Base-by-base conservation (phyloP, 2,329 filamentous ascomycete genomes). In the Botryotinia calthae region DNA sequence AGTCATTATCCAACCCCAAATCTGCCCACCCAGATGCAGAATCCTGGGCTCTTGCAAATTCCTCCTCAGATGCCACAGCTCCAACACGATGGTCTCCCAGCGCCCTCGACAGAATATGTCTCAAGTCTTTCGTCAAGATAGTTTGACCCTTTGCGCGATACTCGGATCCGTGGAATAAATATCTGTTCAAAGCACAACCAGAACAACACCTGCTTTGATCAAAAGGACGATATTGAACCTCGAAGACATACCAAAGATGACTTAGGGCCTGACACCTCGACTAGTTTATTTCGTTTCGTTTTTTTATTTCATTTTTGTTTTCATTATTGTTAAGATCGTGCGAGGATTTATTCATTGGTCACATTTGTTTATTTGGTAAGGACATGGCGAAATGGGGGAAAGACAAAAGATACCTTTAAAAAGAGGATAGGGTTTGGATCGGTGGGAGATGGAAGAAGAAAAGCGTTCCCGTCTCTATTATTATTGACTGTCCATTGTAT, bases 321-420 rank as follows among this genome's bases (percentile, higher is more conserved):
- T 34, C 9, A 8, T 48, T 34, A 34, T 31, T 34, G 6, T 18
- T 66, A 31, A 40, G 28, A 10, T 44, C 37, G n/a, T 31, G n/a
- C 54, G 48, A 37, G 37, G 25, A 7, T 9, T 56, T 25, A 42
- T 37, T 16, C 40, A 9, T 68, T n/a, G 20, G 18, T 34, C 28
- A 44, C 3, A 48, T 65, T 56, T 37, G 16, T 65, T 48, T 42
- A 48, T 56, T 42, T n/a, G 25, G 22, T 56, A 68, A 31, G 34
- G n/a, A 42, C 7, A 42, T 28, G 65, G 65, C 34, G 51, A 68
- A 68, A 68, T 25, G 31, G 65, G 34, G 37, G 48, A 14, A 56
- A 68, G 65, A 67, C 65, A 67, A 67, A 67, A 67, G 22, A 68
- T 44, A 42, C 31, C 31, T 37, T 25, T 42, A 67, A 68, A 67